Conservation (phyloP, 768 basidiomycete species). For the Hygrocybe punicea region DNA sequence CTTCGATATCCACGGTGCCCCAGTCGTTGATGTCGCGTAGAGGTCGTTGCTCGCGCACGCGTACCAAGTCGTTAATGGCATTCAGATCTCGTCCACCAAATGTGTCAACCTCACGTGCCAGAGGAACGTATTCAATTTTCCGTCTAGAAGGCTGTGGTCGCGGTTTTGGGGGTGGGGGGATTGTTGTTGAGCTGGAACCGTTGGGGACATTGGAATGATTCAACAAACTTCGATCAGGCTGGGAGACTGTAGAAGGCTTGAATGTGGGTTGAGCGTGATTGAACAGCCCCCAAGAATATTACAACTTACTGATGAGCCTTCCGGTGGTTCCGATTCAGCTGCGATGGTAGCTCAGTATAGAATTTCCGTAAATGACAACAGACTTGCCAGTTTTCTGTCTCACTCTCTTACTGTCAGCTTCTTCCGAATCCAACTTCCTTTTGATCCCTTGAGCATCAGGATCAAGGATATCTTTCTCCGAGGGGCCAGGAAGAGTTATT, state of each 20-base stretch:
- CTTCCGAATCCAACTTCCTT: slow-evolving; percentile 66
- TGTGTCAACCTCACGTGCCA: slow-evolving; percentile 70
- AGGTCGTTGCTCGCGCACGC: slow-evolving; percentile 50
- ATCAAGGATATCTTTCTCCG: slow-evolving; percentile 47
- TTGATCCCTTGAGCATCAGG: slow-evolving; percentile 65
- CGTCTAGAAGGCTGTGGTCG: slow-evolving; percentile 58
- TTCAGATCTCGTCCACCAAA: slow-evolving; percentile 80
- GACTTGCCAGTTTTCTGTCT: slow-evolving; percentile 69
- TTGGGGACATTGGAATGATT: background rate
- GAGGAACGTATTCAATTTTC: slow-evolving; percentile 86
- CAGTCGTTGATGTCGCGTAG: slow-evolving; percentile 78
- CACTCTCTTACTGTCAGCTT: slow-evolving; percentile 63
- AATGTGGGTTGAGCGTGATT: slow-evolving; percentile 20
- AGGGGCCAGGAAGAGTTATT: slow-evolving; percentile 9
- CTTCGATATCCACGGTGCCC: slow-evolving; percentile 86
- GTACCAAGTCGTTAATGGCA: slow-evolving; percentile 55
- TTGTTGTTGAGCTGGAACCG: slow-evolving; percentile 24
- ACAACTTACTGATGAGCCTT: slow-evolving; percentile 46
- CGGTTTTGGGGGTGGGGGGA: slow-evolving; percentile 34
- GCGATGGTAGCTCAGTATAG: background rate
- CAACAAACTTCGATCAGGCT: background rate
- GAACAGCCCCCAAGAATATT: slow-evolving; percentile 22
- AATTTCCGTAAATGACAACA: slow-evolving; percentile 5
- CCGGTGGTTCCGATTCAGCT: slow-evolving; percentile 44
- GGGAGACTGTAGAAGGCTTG: slow-evolving; percentile 1